These are phyloP conservation scores for Rickenella mellea DNA, from an alignment of 768 basidiomycete genomes.

Conservation along the genomic window DNA sequence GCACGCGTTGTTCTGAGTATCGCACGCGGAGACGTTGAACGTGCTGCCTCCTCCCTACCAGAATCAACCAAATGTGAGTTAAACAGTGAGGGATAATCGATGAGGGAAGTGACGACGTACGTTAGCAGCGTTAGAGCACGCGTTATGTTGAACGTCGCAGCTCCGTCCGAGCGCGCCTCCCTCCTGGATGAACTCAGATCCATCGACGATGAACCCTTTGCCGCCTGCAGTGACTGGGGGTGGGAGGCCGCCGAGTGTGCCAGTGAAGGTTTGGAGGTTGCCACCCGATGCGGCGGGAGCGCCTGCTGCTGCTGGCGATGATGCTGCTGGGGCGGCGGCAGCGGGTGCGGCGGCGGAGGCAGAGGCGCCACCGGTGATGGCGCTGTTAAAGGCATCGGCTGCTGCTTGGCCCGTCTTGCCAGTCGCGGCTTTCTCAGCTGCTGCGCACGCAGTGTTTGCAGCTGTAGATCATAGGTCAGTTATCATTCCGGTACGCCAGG, in stretches of 20 bases:
- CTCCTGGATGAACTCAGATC: constrained; percentile 35
- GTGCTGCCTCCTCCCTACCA: too few species aligned
- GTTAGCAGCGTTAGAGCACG: constrained; percentile 44
- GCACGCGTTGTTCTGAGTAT: constrained; percentile 20
- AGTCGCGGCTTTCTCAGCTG: not conserved
- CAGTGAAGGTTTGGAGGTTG: constrained; percentile 46
- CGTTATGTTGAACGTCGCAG: constrained; percentile 50
- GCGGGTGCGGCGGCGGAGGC: not conserved
- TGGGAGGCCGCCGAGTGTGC: constrained; percentile 30
- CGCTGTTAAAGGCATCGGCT: not conserved
- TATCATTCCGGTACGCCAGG: not conserved
- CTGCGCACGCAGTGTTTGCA: not conserved
- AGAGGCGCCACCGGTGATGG: not conserved
- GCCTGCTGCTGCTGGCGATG: constrained; percentile 9
- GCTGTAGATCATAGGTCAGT: not conserved
- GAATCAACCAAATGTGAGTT: constrained; percentile 10
- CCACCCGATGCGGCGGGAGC: constrained; percentile 14
- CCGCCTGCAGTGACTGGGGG: constrained; percentile 37
- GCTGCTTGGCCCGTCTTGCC: not conserved
- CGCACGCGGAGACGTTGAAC: constrained; percentile 26
- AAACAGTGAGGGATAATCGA: not conserved
- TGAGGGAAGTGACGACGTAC: not conserved
- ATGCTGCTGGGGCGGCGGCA: constrained; percentile 4
- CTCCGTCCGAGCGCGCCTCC: constrained; percentile 44
- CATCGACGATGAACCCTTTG: constrained; percentile 36